These are phyloP conservation scores for Talaromyces islandicus DNA, from an alignment of 2,329 filamentous ascomycete species.

Conservation along the genomic window DNA sequence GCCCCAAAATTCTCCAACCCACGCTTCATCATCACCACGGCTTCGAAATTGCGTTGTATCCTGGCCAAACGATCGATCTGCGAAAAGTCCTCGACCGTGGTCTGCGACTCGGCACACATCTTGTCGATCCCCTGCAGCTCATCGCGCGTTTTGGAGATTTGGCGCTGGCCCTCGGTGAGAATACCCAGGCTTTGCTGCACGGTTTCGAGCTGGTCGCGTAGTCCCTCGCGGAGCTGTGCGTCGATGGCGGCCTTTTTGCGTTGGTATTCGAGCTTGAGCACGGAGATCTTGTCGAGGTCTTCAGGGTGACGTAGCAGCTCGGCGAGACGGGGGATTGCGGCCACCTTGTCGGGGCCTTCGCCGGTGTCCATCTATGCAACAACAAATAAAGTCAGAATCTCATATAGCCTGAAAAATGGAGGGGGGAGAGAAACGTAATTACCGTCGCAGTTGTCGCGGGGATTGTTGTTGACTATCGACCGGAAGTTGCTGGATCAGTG, in stretches of 20 bases:
- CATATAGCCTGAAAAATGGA: not conserved
- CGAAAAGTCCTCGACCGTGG: constrained; percentile 96
- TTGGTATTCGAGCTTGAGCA: constrained; percentile 83
- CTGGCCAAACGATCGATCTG: constrained; percentile 58
- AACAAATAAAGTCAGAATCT: not conserved
- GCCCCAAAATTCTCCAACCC: constrained; percentile 84
- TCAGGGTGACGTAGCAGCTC: constrained; percentile 93
- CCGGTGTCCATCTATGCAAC: not conserved
- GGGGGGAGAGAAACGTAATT: not conserved
- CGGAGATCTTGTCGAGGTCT: constrained; percentile 91
- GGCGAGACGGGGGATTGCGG: constrained; percentile 68
- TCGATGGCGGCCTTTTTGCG: constrained; percentile 93
- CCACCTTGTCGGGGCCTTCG: constrained; percentile 50
- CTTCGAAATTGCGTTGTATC: constrained; percentile 84
- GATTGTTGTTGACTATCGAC: not conserved
- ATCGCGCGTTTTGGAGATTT: constrained; percentile 88
- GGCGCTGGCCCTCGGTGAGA: constrained; percentile 83
- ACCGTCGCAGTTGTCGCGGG: not conserved
- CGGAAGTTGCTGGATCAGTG: not conserved
- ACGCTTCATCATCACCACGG: constrained; percentile 85
- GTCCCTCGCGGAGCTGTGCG: constrained; percentile 77
- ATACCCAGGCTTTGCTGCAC: constrained; percentile 90
- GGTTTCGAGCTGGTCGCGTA: constrained; percentile 88
- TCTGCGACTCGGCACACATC: constrained; percentile 92
- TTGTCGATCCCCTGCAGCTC: constrained; percentile 99